Evolutionary conservation across 306 rosid species (phyloP), one percentile per base, ranked within the genome.

Genomic region (Trifolium fragiferum): DNA sequence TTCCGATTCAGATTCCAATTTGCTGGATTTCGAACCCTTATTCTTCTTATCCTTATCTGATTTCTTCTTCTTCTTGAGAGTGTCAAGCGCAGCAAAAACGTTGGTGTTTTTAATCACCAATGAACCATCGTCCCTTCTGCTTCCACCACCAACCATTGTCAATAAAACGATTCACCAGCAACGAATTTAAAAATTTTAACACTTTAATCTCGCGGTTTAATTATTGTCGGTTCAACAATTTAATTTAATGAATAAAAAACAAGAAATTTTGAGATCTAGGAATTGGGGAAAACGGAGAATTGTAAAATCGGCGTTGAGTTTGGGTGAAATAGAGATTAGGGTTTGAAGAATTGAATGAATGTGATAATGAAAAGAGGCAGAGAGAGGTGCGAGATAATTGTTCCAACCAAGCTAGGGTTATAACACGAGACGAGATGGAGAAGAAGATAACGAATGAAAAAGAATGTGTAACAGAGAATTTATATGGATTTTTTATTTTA

Each of bases 1-100:
- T 60, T 20, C 40, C 44, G 74, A 66, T 60, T 58, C 64, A 14
- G 64, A 58, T 58, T 60, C 66, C 21, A 32, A 15, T 14, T 60
- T 60, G 7, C 3, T 4, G 1, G 66, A 60, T 60, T 60, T 60
- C 43, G 66, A 60, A 7, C 73, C 74, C 43, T 74, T 60, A 30
- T n/a, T 60, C 43, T 30, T 60, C 15, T 16, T 62, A 13, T 75
- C 81, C 76, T 82, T 81, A 50, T 78, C 71, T 1, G 71, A 25
- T 46, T 66, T 51, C 89, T 90, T 90, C 85, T 90, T 90, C 83
- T 88, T 90, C 91, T 83, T 90, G 76, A 86, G 67, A 76, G 86
- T 88, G 2, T 87, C 93, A 8, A 90, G 93, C 21, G 96, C 96
- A 0, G 96, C 96, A 6, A 90, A 90, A 0, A 90, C 86, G 80